phyloP scores from a whole-genome alignment of 2,329 filamentous ascomycete species.

The Cryphonectria parasitica region DNA sequence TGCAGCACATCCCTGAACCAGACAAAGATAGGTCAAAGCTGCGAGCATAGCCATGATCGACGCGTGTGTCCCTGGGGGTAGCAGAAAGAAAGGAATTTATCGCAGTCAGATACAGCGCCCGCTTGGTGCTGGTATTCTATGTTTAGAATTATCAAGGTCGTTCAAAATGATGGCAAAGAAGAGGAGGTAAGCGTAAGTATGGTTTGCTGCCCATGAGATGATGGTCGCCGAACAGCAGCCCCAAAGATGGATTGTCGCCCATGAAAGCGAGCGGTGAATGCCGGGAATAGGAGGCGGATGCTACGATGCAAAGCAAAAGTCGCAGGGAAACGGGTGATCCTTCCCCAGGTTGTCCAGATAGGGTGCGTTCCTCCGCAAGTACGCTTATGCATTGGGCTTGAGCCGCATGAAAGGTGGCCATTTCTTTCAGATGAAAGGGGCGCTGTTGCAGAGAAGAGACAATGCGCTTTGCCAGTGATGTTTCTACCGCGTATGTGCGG shows the following conservation, averaged over 20 bases:
- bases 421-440: slow-evolving; percentile 1
- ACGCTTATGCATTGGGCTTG: not conserved
- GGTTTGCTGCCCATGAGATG: not conserved
- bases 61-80: not conserved
- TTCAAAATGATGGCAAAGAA: not conserved
- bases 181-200: not conserved
- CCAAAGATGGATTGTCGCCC: not conserved
- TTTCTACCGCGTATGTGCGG: not conserved
- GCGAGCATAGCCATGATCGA: not conserved
- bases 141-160: not conserved
- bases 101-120: not conserved
- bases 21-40: not conserved
- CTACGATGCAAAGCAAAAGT: not conserved
- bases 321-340: slow-evolving; percentile 6
- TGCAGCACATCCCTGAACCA: not conserved
- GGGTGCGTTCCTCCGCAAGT: not conserved
- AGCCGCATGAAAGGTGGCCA: slow-evolving; percentile 1
- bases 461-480: not conserved
- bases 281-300: slow-evolving; percentile 6
- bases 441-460: not conserved
- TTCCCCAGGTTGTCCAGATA: not conserved
- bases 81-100: not conserved
- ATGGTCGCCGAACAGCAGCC: not conserved
- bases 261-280: not conserved
- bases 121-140: not conserved